A percentile compares a stretch with the other conserved stretches of the same genome.
phyloP scores from a whole-genome alignment of 441 rosid species.

The Eutrema salsugineum region DNA sequence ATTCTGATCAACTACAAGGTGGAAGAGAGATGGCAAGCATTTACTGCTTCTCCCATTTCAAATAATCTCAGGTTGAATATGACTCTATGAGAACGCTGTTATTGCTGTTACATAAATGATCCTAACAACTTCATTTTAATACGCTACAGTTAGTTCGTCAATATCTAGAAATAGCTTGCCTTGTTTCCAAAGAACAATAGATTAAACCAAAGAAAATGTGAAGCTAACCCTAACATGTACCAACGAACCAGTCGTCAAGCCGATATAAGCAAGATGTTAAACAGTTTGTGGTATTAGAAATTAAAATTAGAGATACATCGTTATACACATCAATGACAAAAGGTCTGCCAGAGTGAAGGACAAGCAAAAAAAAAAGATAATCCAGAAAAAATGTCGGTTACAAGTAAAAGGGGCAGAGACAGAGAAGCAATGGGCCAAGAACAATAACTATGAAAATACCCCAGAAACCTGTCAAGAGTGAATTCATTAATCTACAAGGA shows the following conservation, averaged over 20 bases:
- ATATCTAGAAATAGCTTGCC: neutral
- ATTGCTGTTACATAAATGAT: neutral
- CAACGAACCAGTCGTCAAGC: neutral
- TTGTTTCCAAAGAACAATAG: neutral
- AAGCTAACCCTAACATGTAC: neutral
- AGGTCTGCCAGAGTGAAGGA: conserved; percentile 14
- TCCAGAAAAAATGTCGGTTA: neutral
- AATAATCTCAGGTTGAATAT: neutral
- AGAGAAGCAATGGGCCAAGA: neutral
- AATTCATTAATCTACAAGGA: neutral
- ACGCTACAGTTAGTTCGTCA: neutral
- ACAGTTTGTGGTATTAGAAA: neutral
- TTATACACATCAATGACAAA: conserved; percentile 16
- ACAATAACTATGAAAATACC: neutral
- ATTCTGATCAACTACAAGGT: neutral
- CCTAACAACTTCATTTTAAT: neutral
- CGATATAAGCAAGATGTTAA: neutral
- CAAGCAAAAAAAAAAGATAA: conserved; percentile 7
- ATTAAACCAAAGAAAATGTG: neutral
- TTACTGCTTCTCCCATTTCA: neutral
- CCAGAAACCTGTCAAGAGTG: neutral
- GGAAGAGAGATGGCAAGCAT: neutral
- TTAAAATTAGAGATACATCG: neutral
- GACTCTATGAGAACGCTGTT: neutral
- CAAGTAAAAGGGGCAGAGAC: neutral